These are phyloP conservation scores for Trichophyton rubrum DNA, from an alignment of 2,329 filamentous ascomycete species.

Conservation along the genomic window DNA sequence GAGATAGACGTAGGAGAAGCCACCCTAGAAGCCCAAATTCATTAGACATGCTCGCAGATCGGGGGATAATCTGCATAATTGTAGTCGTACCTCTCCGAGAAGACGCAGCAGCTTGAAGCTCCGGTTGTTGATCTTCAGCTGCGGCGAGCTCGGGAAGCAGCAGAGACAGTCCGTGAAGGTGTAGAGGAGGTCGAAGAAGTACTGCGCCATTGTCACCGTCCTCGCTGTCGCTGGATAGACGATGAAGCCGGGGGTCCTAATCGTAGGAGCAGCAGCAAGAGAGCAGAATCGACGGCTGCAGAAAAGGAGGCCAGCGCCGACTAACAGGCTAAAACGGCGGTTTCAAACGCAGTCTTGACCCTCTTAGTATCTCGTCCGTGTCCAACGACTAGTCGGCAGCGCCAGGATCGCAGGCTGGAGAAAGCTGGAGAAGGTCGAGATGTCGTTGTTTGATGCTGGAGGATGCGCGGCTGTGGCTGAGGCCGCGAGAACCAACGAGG, in stretches of 20 bases:
- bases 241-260: background rate
- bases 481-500: background rate
- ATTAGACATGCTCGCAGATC: background rate
- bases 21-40: constrained; percentile 43
- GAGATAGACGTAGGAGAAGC: constrained; percentile 98
- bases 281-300: too few species aligned
- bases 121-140: constrained; percentile 85
- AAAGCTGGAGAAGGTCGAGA: background rate
- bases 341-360: too few species aligned
- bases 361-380: too few species aligned
- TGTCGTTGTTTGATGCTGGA: background rate
- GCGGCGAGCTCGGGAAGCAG: constrained; percentile 89
- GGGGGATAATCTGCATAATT: background rate
- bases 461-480: background rate
- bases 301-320: too few species aligned
- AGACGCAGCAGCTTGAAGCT: constrained; percentile 93
- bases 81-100: constrained; percentile 62
- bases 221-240: background rate
- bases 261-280: background rate
- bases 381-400: too few species aligned
- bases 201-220: constrained; percentile 55
- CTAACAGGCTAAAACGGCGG: too few species aligned
- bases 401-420: too few species aligned
- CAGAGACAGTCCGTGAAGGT: constrained; percentile 89
- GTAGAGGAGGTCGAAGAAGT: constrained; percentile 78